phyloP scores from a whole-genome alignment of 352 stramenopile species.

The Phytopythium kandeliae region DNA sequence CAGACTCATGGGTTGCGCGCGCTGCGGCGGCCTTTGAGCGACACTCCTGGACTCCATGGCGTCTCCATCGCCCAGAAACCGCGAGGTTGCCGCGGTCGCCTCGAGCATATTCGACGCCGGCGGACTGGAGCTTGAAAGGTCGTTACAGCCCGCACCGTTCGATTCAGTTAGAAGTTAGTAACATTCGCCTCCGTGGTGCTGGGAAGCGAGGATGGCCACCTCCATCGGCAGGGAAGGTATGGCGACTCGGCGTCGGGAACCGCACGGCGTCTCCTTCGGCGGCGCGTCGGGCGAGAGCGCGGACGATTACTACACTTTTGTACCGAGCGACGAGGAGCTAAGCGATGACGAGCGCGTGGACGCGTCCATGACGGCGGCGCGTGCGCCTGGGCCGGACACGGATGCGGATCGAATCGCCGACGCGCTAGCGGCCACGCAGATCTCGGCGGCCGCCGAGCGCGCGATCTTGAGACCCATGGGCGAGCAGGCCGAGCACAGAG shows the following conservation, averaged over 20 bases:
- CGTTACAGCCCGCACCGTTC: too few species aligned
- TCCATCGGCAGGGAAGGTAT: not conserved
- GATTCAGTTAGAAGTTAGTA: too few species aligned
- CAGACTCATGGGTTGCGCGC: constrained; percentile 3
- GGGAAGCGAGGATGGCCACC: too few species aligned
- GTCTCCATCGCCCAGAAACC: not conserved
- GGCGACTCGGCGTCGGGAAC: not conserved
- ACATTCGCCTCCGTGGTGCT: too few species aligned
- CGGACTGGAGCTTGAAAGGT: not conserved
- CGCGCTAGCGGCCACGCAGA: constrained; percentile 12
- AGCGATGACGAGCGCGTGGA: constrained; percentile 31
- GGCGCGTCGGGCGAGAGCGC: not conserved
- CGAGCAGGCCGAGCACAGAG: not conserved
- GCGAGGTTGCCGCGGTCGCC: not conserved
- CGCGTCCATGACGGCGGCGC: not conserved
- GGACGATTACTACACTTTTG: constrained; percentile 58
- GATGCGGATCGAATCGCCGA: constrained; percentile 23
- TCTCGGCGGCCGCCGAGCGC: constrained; percentile 7
- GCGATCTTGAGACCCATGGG: constrained; percentile 24
- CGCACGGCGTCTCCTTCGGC: not conserved
- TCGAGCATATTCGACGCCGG: not conserved
- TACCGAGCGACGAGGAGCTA: constrained; percentile 62
- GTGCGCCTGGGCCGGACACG: constrained; percentile 13
- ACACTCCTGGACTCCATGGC: not conserved
- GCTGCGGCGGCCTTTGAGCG: not conserved